A percentile compares a stretch with the other conserved stretches of the same genome.
These are phyloP conservation scores for Gossypium rotundifolium DNA, from an alignment of 345 rosid species.

Conservation along the genomic window DNA sequence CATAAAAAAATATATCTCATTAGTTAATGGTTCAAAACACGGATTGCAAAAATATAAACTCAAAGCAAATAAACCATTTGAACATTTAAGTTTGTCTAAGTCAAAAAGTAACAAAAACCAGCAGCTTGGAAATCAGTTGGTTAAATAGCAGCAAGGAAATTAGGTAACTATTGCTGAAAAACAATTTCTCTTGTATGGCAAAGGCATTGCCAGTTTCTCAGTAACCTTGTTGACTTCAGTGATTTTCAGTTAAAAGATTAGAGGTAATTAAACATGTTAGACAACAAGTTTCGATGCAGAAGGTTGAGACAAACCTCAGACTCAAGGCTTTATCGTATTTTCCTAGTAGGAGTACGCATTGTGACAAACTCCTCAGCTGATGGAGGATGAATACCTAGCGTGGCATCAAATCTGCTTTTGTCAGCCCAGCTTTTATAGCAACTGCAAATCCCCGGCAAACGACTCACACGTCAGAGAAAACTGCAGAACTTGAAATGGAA, in stretches of 20 bases:
- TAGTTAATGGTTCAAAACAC: not conserved
- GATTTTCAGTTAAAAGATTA: not conserved
- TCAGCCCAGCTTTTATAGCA: slow-evolving; percentile 89
- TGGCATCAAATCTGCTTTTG: slow-evolving; percentile 83
- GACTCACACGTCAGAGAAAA: not conserved
- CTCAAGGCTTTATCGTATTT: slow-evolving; percentile 44
- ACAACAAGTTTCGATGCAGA: not conserved
- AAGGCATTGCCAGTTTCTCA: not conserved
- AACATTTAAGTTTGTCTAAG: no score
- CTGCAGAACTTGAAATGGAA: not conserved
- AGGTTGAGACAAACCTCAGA: slow-evolving; percentile 54
- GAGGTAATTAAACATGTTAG: not conserved
- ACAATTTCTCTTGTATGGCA: not conserved
- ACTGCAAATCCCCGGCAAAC: slow-evolving; percentile 71
- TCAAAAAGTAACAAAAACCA: not conserved
- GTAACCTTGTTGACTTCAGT: not conserved
- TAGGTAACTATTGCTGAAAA: not conserved
- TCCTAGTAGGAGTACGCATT: slow-evolving; percentile 77
- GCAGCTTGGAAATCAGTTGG: not conserved
- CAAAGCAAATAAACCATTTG: no score
- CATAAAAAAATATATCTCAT: not conserved
- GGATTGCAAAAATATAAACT: not conserved
- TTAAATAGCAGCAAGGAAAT: not conserved
- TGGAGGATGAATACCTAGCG: slow-evolving; percentile 92
- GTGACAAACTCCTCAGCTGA: slow-evolving; percentile 90